A percentile compares a stretch with the other conserved stretches of the same genome.
These are phyloP conservation scores for Suillus decipiens DNA, from an alignment of 768 basidiomycete genomes.

Conservation along the genomic window DNA sequence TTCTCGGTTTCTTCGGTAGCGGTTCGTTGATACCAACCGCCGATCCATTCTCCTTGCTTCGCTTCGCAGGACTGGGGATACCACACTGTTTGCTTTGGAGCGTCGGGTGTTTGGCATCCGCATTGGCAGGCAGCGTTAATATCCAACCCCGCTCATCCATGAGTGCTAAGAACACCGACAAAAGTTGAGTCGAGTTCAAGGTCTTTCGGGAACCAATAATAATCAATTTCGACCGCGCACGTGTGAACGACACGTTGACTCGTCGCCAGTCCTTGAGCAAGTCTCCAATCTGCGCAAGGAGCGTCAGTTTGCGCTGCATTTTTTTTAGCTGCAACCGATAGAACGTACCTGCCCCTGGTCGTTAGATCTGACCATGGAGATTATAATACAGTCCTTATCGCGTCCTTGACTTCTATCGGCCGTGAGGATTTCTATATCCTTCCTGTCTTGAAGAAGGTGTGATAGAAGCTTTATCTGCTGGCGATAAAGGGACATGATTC, in stretches of 20 bases:
- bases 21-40: slow-evolving; percentile 15
- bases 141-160: slow-evolving; percentile 79
- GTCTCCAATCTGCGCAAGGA: slow-evolving; percentile 72
- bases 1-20: slow-evolving; percentile 41
- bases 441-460: slow-evolving; percentile 55
- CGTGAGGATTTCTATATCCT: slow-evolving; percentile 80
- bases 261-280: slow-evolving; percentile 94
- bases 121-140: slow-evolving; percentile 52
- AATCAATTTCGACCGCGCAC: slow-evolving; percentile 87
- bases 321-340: neutral
- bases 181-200: slow-evolving; percentile 57
- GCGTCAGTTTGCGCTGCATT: neutral
- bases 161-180: slow-evolving; percentile 75
- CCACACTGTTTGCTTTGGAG: slow-evolving; percentile 26
- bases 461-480: slow-evolving; percentile 93
- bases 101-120: slow-evolving; percentile 53
- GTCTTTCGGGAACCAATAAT: slow-evolving; percentile 89
- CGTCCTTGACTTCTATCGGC: slow-evolving; percentile 93
- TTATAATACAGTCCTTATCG: slow-evolving; percentile 93
- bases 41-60: slow-evolving; percentile 8
- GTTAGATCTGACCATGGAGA: slow-evolving; percentile 92
- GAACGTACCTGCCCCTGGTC: slow-evolving; percentile 67
- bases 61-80: slow-evolving; percentile 15
- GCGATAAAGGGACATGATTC: slow-evolving; percentile 88
- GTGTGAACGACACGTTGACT: slow-evolving; percentile 96